phyloP scores from a whole-genome alignment of 768 basidiomycete species.

The Mycena belliarum region DNA sequence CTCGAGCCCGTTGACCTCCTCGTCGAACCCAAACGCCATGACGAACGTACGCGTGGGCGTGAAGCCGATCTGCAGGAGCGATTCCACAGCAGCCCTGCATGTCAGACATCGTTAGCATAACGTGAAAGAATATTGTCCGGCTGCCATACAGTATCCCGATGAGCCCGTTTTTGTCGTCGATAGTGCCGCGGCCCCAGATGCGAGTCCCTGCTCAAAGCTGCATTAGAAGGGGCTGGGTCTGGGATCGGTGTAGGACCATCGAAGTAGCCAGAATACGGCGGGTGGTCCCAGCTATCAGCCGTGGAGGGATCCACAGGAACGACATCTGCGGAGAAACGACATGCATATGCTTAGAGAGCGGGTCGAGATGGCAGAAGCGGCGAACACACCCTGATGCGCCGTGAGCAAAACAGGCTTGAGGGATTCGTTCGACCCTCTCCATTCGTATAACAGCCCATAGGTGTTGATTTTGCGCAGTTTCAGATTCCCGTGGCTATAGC shows the following conservation, averaged over 20 bases:
- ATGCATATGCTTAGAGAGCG: too few species aligned
- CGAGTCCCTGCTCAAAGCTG: conserved; percentile 27
- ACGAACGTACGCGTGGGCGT: conserved; percentile 25
- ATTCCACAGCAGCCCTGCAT: conserved; percentile 20
- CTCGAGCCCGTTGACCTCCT: conserved; percentile 43
- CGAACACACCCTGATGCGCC: conserved; percentile 57
- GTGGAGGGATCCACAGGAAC: conserved; percentile 59
- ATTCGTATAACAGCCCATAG: conserved; percentile 69
- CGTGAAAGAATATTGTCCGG: too few species aligned
- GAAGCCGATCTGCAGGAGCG: conserved; percentile 20
- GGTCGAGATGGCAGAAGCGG: background rate
- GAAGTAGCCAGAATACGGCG: conserved; percentile 58
- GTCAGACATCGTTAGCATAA: background rate
- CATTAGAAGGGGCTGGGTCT: background rate
- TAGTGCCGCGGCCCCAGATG: conserved; percentile 53
- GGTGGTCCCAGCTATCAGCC: conserved; percentile 49
- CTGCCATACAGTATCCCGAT: conserved; percentile 31
- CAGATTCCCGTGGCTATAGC: conserved; percentile 51
- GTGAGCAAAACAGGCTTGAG: conserved; percentile 69
- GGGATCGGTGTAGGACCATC: conserved; percentile 37
- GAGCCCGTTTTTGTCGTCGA: conserved; percentile 46
- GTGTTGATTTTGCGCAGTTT: conserved; percentile 70
- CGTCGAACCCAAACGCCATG: conserved; percentile 47
- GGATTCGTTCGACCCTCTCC: conserved; percentile 59
- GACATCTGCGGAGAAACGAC: conserved; percentile 46